phyloP scores from a whole-genome alignment of 148 eudicot genomes.

The Vaccinium vitisidaea region DNA sequence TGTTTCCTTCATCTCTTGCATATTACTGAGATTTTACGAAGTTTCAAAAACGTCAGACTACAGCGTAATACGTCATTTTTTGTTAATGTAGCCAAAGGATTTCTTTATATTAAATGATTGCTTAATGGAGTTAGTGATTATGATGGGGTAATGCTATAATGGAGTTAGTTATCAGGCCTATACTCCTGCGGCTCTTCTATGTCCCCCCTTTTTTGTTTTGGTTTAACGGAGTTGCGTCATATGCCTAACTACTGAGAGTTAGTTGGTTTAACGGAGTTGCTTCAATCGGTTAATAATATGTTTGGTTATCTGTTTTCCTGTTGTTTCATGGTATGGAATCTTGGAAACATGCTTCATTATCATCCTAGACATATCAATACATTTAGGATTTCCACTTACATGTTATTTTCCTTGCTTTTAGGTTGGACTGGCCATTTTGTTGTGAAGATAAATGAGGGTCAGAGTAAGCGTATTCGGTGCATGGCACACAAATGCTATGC shows the following conservation, averaged over 20 bases:
- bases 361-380: background rate
- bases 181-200: background rate
- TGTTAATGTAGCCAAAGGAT: background rate
- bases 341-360: background rate
- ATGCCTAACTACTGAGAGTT: too few species aligned
- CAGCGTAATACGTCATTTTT: background rate
- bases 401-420: slow-evolving; percentile 22
- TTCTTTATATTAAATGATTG: background rate
- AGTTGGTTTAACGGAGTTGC: background rate
- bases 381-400: background rate
- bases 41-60: background rate
- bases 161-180: background rate
- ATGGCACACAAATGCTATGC: slow-evolving; percentile 74
- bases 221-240: background rate
- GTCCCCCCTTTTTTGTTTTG: background rate
- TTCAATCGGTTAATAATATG: background rate
- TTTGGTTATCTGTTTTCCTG: background rate
- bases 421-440: slow-evolving; percentile 79
- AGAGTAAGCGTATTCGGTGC: slow-evolving; percentile 64
- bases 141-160: too few species aligned
- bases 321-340: background rate
- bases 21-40: background rate
- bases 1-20: background rate
- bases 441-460: slow-evolving; percentile 68
- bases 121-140: background rate